phyloP scores from a whole-genome alignment of 352 stramenopile genomes.

The Globisporangium radiosum region DNA sequence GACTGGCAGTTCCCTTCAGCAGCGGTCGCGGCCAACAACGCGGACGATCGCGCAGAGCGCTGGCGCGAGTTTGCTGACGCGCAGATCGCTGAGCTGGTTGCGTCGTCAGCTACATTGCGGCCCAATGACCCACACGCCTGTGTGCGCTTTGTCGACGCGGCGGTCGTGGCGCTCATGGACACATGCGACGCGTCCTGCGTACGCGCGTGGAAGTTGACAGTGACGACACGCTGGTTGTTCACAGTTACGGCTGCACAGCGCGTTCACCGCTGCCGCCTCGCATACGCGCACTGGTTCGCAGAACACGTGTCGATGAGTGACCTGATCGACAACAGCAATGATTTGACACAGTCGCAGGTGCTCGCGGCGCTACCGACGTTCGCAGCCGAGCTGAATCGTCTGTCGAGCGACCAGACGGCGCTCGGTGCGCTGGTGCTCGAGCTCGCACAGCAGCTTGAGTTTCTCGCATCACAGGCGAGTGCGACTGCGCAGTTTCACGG shows the following conservation, averaged over 20 bases:
- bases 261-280: conserved; percentile 26
- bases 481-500: conserved; percentile 21
- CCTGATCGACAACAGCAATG: background rate
- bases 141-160: conserved; percentile 1
- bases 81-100: conserved; percentile 28
- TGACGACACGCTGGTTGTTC: conserved; percentile 4
- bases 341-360: conserved; percentile 23
- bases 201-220: background rate
- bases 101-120: conserved; percentile 16
- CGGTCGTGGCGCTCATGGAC: conserved; percentile 4
- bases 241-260: conserved; percentile 4
- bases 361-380: conserved; percentile 35
- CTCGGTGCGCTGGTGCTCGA: conserved; percentile 34
- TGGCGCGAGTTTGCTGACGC: conserved; percentile 23
- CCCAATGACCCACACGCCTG: conserved; percentile 7
- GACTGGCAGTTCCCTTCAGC: conserved; percentile 48
- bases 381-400: conserved; percentile 24
- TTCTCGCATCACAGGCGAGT: conserved; percentile 23
- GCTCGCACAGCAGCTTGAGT: conserved; percentile 48
- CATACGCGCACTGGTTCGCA: conserved; percentile 33
- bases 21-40: background rate
- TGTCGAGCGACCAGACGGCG: conserved; percentile 25
- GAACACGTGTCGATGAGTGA: conserved; percentile 6
- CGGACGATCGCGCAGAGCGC: conserved; percentile 8
- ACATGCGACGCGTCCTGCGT: conserved; percentile 3